Evolutionary conservation across 495 filamentous ascomycete species (phyloP).

Genomic region (Geopyxis carbonaria): DNA sequence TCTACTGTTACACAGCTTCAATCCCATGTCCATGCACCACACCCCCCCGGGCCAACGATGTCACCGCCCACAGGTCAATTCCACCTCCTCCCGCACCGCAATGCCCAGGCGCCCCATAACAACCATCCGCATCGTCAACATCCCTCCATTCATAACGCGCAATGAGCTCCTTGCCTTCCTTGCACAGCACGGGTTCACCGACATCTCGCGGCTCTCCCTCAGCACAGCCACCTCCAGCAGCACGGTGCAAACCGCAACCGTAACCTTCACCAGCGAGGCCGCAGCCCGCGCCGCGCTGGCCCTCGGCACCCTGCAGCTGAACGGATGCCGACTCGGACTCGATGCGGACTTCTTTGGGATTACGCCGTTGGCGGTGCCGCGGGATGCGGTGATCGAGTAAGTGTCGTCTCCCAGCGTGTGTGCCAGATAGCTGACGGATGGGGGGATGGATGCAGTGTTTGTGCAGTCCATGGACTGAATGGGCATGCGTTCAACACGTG

Average conservation of each 20-base stretch:
- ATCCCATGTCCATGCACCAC: too few species aligned
- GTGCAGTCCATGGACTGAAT: slow-evolving; percentile 22
- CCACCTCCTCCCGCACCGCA: too few species aligned
- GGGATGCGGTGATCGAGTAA: slow-evolving; percentile 3
- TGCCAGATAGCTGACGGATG: background rate
- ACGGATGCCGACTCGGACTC: slow-evolving; percentile 1
- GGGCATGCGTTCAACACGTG: slow-evolving; percentile 15
- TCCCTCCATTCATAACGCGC: background rate
- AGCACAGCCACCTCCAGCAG: background rate
- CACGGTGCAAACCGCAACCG: slow-evolving; percentile 3
- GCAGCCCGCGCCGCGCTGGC: background rate
- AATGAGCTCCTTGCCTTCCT: slow-evolving; percentile 1
- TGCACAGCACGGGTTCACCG: background rate
- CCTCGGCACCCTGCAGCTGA: background rate
- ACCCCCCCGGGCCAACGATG: too few species aligned
- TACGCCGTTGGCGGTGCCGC: slow-evolving; percentile 1
- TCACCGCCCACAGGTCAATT: too few species aligned
- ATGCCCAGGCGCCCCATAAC: too few species aligned
- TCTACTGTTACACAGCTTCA: too few species aligned
- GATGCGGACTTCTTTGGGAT: slow-evolving; percentile 6
- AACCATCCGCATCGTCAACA: background rate
- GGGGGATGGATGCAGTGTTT: slow-evolving; percentile 8
- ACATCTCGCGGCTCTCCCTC: slow-evolving; percentile 5
- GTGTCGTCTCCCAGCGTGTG: background rate
- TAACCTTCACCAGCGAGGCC: slow-evolving; percentile 3